Evolutionary conservation across 441 rosid genomes (phyloP), one percentile per base, ranked within the genome.

Genomic region (Gossypium schwendimanii): DNA sequence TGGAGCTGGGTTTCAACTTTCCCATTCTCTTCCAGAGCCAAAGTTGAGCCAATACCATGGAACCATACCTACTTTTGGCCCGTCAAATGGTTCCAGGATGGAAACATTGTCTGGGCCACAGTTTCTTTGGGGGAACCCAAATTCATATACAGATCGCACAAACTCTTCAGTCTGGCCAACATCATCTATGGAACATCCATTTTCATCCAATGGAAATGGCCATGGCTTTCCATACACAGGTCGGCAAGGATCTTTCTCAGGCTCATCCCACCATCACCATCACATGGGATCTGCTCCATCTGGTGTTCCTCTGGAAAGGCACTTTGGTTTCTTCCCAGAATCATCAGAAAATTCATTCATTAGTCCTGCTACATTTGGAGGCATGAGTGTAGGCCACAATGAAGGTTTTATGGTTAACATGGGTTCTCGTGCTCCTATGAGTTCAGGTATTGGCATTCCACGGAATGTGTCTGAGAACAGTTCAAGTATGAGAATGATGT

Each of bases 211-310:
- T 50, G 87, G 83, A 31, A 84, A 79, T 52, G 77, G 80, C 60
- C 89, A 81, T 58, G 91, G 84, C 54, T 82, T 87, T 80, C 82
- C 91, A 21, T 88, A 80, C 77, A 60, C 87, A 3, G 69, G 82
- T 52, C 84, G 79, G 21, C 83, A 80, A 72, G 84, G 87, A 70
- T 81, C 89, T 69, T 77, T 88, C 53, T 80, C 87, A 76, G 85
- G 88, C 26, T 79, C 88, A 61, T 71, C 79, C 14, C 91, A 82
- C 50, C 87, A 85, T 41, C 84, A 73, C 71, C 93, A 91, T 66
- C 97, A 90, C 73, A 89, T 93, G 78, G 99, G 99, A 67, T 96
- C 99, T 79, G 99, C 99, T 75, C 98, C 99, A 70, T 89, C 97
- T 52, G 91, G 94, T 73, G 84, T 84, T 81, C 93, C 97, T 73